phyloP scores from a whole-genome alignment of 176 grass and related monocot genomes.

The Eragrostis nindensis region DNA sequence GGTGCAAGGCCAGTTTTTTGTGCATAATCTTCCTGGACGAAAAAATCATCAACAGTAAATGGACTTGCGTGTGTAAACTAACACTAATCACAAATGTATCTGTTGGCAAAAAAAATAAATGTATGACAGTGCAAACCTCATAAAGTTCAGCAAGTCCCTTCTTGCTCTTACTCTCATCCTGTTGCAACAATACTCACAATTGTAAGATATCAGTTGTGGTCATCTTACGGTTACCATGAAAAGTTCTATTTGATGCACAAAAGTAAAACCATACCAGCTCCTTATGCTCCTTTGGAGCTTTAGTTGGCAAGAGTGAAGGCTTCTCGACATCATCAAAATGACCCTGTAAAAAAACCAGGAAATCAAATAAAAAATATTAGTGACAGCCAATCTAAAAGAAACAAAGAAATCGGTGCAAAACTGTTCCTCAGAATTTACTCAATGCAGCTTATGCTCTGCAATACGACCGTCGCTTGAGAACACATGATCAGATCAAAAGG shows the following conservation, averaged over 20 bases:
- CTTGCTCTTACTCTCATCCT: conserved; percentile 98
- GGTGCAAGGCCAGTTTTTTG: conserved; percentile 68
- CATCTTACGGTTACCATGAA: conserved; percentile 6
- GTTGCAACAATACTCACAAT: conserved; percentile 29
- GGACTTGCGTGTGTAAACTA: neutral
- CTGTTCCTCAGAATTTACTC: neutral
- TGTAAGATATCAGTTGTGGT: conserved; percentile 34
- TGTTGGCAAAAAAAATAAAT: conserved; percentile 22
- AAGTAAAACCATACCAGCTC: conserved; percentile 69
- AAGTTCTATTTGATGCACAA: neutral
- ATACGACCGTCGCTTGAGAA: neutral
- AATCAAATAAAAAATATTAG: conserved; percentile 25
- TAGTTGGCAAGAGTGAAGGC: conserved; percentile 61
- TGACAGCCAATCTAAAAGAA: neutral
- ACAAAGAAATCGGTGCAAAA: conserved; percentile 16
- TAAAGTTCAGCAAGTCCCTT: conserved; percentile 95
- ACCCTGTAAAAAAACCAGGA: conserved; percentile 45
- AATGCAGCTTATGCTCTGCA: too few species aligned
- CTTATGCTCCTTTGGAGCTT: conserved; percentile 73
- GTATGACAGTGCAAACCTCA: conserved; percentile 60
- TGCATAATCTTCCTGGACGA: conserved; percentile 72
- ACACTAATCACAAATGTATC: neutral
- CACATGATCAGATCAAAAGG: neutral
- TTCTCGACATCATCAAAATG: conserved; percentile 96
- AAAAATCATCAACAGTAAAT: conserved; percentile 26